Percentiles rank a stretch among this genome's conserved stretches.
These are phyloP conservation scores for Apiospora sp. DNA, from an alignment of 2,329 filamentous ascomycete species.

Conservation along the genomic window DNA sequence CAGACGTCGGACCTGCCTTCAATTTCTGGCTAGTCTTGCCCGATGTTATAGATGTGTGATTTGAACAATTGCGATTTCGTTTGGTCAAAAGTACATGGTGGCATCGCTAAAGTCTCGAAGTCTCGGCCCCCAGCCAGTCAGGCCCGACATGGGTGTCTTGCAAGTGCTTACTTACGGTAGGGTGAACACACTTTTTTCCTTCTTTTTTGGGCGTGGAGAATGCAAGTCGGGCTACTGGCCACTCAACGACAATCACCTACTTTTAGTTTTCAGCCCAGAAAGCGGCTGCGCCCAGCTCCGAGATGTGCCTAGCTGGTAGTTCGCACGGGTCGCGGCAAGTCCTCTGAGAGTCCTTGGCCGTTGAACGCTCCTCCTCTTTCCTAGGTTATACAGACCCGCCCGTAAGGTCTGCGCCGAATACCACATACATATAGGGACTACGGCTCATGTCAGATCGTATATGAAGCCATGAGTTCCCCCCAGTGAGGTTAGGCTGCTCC, in stretches of 20 bases:
- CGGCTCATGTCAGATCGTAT: slow-evolving; percentile 25
- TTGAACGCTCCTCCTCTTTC: not conserved
- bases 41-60: not conserved
- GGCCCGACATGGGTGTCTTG: not conserved
- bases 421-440: slow-evolving; percentile 18
- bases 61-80: not conserved
- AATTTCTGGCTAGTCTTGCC: slow-evolving; percentile 24
- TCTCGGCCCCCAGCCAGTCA: slow-evolving; percentile 11
- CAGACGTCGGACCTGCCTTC: not conserved
- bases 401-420: not conserved
- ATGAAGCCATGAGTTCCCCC: slow-evolving; percentile 26
- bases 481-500: not conserved
- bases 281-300: slow-evolving; percentile 8
- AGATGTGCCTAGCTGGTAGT: not conserved
- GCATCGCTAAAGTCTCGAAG: not conserved
- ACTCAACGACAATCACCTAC: slow-evolving; percentile 1
- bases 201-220: slow-evolving; percentile 16
- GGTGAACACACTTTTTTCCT: not conserved
- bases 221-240: not conserved
- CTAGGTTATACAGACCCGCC: slow-evolving; percentile 4
- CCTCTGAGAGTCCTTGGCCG: not conserved
- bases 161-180: slow-evolving; percentile 18
- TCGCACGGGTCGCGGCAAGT: slow-evolving; percentile 19
- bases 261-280: slow-evolving; percentile 24
- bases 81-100: not conserved